phyloP scores from a whole-genome alignment of 306 rosid species.

The Fagus sylvatica region DNA sequence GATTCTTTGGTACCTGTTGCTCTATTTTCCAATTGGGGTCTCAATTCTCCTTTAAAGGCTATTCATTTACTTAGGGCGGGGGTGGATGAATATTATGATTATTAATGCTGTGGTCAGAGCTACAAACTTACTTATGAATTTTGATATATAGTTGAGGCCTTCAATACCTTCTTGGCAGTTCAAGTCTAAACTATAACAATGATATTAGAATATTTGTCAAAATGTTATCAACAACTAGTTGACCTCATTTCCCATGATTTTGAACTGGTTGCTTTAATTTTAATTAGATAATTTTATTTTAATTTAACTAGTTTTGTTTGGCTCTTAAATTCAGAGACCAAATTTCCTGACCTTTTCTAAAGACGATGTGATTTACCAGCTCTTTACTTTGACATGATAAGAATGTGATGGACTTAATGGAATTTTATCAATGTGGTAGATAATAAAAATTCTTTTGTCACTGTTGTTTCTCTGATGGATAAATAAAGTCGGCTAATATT shows the following conservation, averaged over 20 bases:
- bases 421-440: slow-evolving; percentile 19
- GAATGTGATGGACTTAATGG: slow-evolving; percentile 9
- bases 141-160: slow-evolving; percentile 1
- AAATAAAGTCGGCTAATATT: neutral
- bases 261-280: neutral
- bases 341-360: neutral
- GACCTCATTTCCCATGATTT: neutral
- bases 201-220: neutral
- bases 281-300: neutral
- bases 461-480: slow-evolving; percentile 10
- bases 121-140: neutral
- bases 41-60: neutral
- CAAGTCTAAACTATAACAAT: neutral
- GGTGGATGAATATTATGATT: neutral
- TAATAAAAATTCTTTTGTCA: neutral
- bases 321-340: slow-evolving; percentile 11
- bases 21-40: slow-evolving; percentile 1
- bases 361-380: slow-evolving; percentile 5
- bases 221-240: neutral
- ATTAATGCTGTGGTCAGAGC: slow-evolving; percentile 2
- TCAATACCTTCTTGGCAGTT: neutral
- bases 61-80: neutral
- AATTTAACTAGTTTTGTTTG: slow-evolving; percentile 15
- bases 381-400: slow-evolving; percentile 17
- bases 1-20: slow-evolving; percentile 15